Conservation (phyloP, 371 early-diverging fungal species). For the Rhizopus microsporus region DNA sequence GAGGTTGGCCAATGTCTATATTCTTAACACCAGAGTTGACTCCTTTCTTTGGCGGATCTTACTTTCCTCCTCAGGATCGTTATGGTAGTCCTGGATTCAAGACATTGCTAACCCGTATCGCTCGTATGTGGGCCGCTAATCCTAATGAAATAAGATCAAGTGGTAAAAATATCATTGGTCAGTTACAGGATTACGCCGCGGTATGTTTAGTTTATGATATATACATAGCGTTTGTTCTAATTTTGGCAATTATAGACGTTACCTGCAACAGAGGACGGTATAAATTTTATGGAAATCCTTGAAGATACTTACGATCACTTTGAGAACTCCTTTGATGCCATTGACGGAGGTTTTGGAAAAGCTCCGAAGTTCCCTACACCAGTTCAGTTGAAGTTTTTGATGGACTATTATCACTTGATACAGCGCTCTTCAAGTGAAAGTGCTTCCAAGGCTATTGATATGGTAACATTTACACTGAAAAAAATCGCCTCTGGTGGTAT, state of each 20-base stretch:
- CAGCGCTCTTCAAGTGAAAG: slow-evolving; percentile 23
- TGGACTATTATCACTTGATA: slow-evolving; percentile 36
- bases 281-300: slow-evolving; percentile 18
- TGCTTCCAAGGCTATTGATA: slow-evolving; percentile 50
- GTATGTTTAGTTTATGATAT: too few species aligned
- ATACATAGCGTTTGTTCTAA: too few species aligned
- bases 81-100: slow-evolving; percentile 58
- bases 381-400: slow-evolving; percentile 57
- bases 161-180: slow-evolving; percentile 42
- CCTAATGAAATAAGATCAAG: slow-evolving; percentile 41
- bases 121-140: slow-evolving; percentile 45
- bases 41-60: slow-evolving; percentile 71
- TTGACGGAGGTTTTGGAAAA: slow-evolving; percentile 61
- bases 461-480: slow-evolving; percentile 61
- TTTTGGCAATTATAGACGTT: too few species aligned
- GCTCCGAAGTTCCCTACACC: slow-evolving; percentile 74
- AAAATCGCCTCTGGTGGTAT: slow-evolving; percentile 64
- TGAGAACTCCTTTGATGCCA: slow-evolving; percentile 45
- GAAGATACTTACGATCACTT: slow-evolving; percentile 42
- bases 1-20: slow-evolving; percentile 69
- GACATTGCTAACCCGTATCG: slow-evolving; percentile 46
- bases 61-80: slow-evolving; percentile 62
- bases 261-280: too few species aligned
- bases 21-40: slow-evolving; percentile 66
- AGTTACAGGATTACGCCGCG: slow-evolving; percentile 17